Evolutionary conservation across 2,329 filamentous ascomycete species (phyloP), one percentile per base, ranked within the genome.

Genomic region (Alternaria dauci): DNA sequence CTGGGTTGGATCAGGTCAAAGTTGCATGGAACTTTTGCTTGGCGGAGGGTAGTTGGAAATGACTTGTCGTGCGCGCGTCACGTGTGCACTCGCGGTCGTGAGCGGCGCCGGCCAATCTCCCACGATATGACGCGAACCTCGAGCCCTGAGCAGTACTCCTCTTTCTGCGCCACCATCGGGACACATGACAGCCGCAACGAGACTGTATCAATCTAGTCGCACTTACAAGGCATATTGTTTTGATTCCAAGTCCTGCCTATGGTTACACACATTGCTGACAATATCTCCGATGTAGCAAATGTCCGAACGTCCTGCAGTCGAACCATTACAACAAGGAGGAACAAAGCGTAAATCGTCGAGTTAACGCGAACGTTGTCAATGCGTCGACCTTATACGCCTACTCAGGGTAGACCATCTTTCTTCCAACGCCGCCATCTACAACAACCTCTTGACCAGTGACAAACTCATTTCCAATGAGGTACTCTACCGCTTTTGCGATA

Each of bases 371-470:
- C 7, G 8, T 25, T 34, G 26, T n/a, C 25, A 9, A 36, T 36
- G 30, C 20, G 16, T 14, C 23, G 18, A 25, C 30, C 38, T 46
- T 18, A 39, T 50, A 8, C n/a, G 8, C 28, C 53, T 55, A 71
- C 57, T 73, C 72, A 20, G 71, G 71, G 42, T 82, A 82, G 30
- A 82, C 79, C 80, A 82, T 82, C 66, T 80, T 82, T 67, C 77
- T 77, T 14, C 75, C 77, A 1, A 83, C 80, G n/a, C 81, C 81
- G 4, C 81, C 81, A 74, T 83, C 81, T 8, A 82, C 75, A 12
- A 81, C 72, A 20, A 84, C 71, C 65, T 85, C 83, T 42, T 82
- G 78, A 28, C 81, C 81, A 20, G 78, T 81, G 18, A 81, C 78
- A 46, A 80, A 81, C 8, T 79, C 78, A 38, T 68, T 78, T 12